Conservation (phyloP, 208 protist species). For the Leptomonas pyrrhocoris region DNA sequence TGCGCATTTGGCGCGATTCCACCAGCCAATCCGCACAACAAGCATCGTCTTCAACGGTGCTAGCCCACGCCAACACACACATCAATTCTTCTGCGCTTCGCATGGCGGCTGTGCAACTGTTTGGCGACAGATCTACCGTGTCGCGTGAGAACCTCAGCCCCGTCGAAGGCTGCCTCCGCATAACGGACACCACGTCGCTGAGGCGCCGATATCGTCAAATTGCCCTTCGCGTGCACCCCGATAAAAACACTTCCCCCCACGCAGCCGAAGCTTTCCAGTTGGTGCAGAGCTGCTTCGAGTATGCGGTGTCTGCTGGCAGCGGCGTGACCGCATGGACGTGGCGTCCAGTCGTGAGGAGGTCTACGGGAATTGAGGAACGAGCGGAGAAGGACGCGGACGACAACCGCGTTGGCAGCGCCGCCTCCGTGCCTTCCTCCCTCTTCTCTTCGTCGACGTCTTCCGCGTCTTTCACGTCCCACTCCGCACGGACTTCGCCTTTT, state of each 20-base stretch:
- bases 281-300: constrained; percentile 61
- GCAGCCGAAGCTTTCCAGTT: constrained; percentile 67
- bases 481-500: background rate
- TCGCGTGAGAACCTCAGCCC: background rate
- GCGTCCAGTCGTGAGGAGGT: background rate
- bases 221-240: constrained; percentile 73
- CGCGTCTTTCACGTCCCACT: background rate
- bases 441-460: constrained; percentile 13
- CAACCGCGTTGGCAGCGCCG: constrained; percentile 1
- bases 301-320: background rate
- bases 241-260: constrained; percentile 67
- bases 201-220: constrained; percentile 72
- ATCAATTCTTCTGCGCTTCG: background rate
- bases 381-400: background rate
- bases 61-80: background rate
- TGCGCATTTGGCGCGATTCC: constrained; percentile 10
- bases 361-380: background rate
- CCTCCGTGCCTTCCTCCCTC: constrained; percentile 17
- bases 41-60: background rate
- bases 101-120: constrained; percentile 3
- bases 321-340: constrained; percentile 2
- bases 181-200: constrained; percentile 20
- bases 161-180: background rate
- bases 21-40: background rate
- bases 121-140: constrained; percentile 1